A percentile compares a stretch with the other conserved stretches of the same genome.
Evolutionary conservation across 768 basidiomycete genomes (phyloP).

Genomic region (Amylocystis lapponica): DNA sequence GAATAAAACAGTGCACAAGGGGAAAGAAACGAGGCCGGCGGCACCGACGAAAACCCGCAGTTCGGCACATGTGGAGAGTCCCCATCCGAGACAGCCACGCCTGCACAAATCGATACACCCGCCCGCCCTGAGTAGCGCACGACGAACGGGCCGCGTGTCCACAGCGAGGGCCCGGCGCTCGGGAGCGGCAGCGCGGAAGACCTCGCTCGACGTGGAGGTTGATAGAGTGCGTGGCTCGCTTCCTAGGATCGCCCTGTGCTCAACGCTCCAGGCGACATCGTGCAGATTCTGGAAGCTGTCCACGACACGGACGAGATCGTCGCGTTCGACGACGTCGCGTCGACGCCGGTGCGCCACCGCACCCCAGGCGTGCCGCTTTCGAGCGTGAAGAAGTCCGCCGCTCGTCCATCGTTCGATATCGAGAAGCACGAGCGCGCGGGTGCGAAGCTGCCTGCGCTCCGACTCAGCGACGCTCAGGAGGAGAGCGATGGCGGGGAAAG

Average conservation of each 20-base stretch:
- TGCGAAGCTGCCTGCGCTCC: constrained; percentile 7
- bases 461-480: constrained; percentile 5
- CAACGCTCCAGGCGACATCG: background rate
- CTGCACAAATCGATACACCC: background rate
- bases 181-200: constrained; percentile 8
- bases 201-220: constrained; percentile 8
- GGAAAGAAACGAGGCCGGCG: too few species aligned
- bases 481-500: background rate
- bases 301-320: constrained; percentile 13
- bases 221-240: background rate
- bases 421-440: constrained; percentile 10
- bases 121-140: background rate
- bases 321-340: constrained; percentile 2
- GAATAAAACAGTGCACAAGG: background rate
- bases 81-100: background rate
- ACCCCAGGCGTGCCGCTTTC: constrained; percentile 13
- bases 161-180: constrained; percentile 10
- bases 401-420: constrained; percentile 13
- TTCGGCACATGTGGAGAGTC: too few species aligned
- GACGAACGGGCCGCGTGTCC: constrained; percentile 10
- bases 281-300: constrained; percentile 11
- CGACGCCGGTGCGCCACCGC: background rate
- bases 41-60: too few species aligned
- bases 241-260: background rate
- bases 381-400: constrained; percentile 9